Percentiles rank a stretch among this genome's conserved stretches.
Conservation (phyloP, 495 filamentous ascomycete species). For the Physcia stellaris region DNA sequence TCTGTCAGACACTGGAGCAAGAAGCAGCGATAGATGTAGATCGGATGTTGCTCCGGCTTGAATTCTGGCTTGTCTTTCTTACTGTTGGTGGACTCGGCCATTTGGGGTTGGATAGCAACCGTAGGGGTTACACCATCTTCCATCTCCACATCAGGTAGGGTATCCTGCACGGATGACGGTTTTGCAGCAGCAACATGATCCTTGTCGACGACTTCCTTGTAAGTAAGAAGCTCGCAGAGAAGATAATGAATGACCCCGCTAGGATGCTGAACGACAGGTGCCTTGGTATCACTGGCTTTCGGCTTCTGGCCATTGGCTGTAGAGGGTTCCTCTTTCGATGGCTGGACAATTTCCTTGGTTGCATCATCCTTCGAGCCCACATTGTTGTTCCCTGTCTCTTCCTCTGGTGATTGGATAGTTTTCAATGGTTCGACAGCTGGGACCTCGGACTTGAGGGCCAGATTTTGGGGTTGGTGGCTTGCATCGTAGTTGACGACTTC, state of each 20-base stretch:
- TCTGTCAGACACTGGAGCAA: conserved; percentile 87
- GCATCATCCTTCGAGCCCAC: conserved; percentile 27
- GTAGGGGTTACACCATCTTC: not conserved
- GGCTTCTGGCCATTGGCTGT: conserved; percentile 40
- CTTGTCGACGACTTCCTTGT: conserved; percentile 81
- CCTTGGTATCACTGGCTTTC: conserved; percentile 56
- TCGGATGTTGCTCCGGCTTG: conserved; percentile 86
- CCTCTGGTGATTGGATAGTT: conserved; percentile 25
- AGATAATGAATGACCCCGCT: conserved; percentile 95
- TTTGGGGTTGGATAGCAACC: conserved; percentile 7
- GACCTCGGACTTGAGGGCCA: conserved; percentile 43
- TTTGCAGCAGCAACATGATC: conserved; percentile 28
- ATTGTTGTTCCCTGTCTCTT: conserved; percentile 15
- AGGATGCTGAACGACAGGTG: conserved; percentile 79
- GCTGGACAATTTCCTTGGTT: conserved; percentile 39
- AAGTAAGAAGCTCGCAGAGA: conserved; percentile 83
- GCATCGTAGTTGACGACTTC: conserved; percentile 51
- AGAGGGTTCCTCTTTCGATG: conserved; percentile 37
- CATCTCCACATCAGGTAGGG: conserved; percentile 40
- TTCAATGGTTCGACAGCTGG: conserved; percentile 19
- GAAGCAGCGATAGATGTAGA: conserved; percentile 93
- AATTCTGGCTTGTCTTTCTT: conserved; percentile 73
- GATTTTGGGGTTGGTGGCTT: conserved; percentile 39
- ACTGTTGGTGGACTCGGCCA: conserved; percentile 26
- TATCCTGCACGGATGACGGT: conserved; percentile 24